phyloP scores from a whole-genome alignment of 305 asterid species.

The Fraxinus albicans region DNA sequence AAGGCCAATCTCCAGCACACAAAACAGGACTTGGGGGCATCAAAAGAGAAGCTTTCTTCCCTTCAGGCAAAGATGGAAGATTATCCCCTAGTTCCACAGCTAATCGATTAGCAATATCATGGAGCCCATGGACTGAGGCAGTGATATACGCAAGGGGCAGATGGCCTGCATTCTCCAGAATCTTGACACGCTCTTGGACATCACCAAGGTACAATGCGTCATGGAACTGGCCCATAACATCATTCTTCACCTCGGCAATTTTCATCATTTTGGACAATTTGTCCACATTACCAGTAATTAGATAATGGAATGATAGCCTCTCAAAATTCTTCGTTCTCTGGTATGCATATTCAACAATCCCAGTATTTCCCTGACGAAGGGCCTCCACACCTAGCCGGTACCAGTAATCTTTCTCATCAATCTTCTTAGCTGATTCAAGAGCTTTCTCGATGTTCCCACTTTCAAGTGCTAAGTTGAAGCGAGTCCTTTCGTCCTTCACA shows the following conservation, averaged over 20 bases:
- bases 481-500: constrained; percentile 67
- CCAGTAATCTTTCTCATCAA: constrained; percentile 68
- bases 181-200: constrained; percentile 62
- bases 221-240: constrained; percentile 79
- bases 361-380: constrained; percentile 69
- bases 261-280: constrained; percentile 74
- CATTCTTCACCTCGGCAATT: constrained; percentile 73
- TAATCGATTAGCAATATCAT: constrained; percentile 49
- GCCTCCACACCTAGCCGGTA: constrained; percentile 68
- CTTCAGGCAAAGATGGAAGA: constrained; percentile 48
- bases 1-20: constrained; percentile 72
- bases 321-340: constrained; percentile 67
- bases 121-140: constrained; percentile 58
- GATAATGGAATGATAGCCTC: constrained; percentile 65
- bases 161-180: constrained; percentile 64
- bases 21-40: constrained; percentile 60
- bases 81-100: constrained; percentile 48
- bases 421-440: constrained; percentile 70
- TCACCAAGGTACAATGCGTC: constrained; percentile 68
- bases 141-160: constrained; percentile 67
- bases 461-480: constrained; percentile 67
- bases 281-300: constrained; percentile 58
- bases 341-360: constrained; percentile 69
- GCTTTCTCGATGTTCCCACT: constrained; percentile 72
- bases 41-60: constrained; percentile 52